Base-by-base conservation (phyloP, 164 flowering plant species). In the Chimonanthus salicifolius region DNA sequence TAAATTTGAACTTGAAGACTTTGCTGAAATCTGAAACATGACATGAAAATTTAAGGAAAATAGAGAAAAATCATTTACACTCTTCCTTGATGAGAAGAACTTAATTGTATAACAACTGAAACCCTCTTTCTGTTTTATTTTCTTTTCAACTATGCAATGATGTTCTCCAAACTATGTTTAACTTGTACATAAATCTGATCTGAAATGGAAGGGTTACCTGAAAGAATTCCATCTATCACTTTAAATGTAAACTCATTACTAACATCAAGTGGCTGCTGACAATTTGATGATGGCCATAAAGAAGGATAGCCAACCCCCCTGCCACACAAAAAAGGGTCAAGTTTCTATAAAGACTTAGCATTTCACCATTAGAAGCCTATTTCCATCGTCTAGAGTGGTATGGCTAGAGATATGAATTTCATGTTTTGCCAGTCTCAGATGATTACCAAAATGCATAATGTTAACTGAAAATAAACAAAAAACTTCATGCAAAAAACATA, bases 271-370 rank as follows among this genome's bases (percentile, higher is more conserved):
- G 98, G 98, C 83, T 91, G 78, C 78, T 64, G 85, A 83, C 98
- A 94, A 70, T 80, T 63, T 72, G 71, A 73, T 54, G 98, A 89
- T 72, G 98, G 97, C 97, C 94, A 92, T 63, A 94, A 70, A 20
- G 85, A 51, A 74, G 98, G 97, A 86, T 94, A 92, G 68, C 96
- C 97, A 65, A 43, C n/a, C 18, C 97, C 98, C 98, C 98, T 94
- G 75, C 45, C 33, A 33, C 33, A 78, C 60, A 73, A 47, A 16
- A 51, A 72, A 72, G 71, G 5, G 7, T 62, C 74, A 10, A 80
- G 70, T 46, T 70, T 20, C 16, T 54, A 54, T 13, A 54, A 54
- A 54, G 60, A n/a, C 16, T 54, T 54, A 54, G 60, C 3, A n/a
- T 15, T 13, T 54, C 3, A 54, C 33, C 60, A 54, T 13, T n/a